A percentile compares a stretch with the other conserved stretches of the same genome.
These are phyloP conservation scores for Sechiopsis laciniata DNA, from an alignment of 306 rosid genomes.

Conservation along the genomic window DNA sequence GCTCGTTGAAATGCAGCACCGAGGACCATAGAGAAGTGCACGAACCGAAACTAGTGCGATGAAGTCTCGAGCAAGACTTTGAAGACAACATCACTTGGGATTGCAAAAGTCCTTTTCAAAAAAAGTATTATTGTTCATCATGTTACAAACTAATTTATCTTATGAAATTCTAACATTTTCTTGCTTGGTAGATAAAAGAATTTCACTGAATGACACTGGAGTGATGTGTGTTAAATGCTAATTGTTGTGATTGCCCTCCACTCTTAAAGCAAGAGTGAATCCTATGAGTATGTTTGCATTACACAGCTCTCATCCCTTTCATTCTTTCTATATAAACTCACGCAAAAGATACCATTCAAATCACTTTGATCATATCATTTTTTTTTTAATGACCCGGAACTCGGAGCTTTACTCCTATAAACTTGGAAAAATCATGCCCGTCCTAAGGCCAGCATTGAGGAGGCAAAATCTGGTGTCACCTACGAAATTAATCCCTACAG, in stretches of 20 bases:
- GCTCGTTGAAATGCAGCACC: conserved; percentile 63
- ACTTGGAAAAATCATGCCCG: too few relatives aligned
- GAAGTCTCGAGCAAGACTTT: not conserved
- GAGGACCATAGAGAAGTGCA: conserved; percentile 70
- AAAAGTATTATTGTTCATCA: not conserved
- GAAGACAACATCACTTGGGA: conserved; percentile 8
- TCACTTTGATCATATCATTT: not conserved
- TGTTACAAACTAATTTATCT: conserved; percentile 13
- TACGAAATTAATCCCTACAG: too few relatives aligned
- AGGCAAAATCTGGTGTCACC: too few relatives aligned
- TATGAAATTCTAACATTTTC: conserved; percentile 16
- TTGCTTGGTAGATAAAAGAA: too few relatives aligned
- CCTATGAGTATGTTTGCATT: conserved; percentile 3
- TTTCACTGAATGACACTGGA: too few relatives aligned
- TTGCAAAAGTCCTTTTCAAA: not conserved
- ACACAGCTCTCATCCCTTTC: not conserved
- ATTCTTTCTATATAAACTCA: not conserved
- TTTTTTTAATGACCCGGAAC: too few relatives aligned
- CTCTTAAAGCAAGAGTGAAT: not conserved
- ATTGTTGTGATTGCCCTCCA: not conserved
- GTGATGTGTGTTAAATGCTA: conserved; percentile 8
- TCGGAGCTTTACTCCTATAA: too few relatives aligned
- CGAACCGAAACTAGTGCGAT: conserved; percentile 48
- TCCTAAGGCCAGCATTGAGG: too few relatives aligned
- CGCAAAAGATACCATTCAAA: not conserved